phyloP scores from a whole-genome alignment of 352 stramenopile species.

The Globisporangium cylindrosporum region DNA sequence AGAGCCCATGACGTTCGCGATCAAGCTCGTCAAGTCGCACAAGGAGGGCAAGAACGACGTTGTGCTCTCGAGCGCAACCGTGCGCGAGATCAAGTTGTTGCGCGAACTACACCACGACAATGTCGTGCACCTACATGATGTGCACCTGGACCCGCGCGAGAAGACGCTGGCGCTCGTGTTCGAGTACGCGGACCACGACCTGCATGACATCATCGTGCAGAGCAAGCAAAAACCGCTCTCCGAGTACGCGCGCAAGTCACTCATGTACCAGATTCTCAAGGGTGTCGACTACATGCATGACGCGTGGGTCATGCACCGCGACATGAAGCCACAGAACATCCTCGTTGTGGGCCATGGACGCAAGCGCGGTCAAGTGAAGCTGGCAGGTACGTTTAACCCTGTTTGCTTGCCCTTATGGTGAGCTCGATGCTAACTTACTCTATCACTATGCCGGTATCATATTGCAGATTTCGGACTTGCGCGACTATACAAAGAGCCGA shows the following conservation, averaged over 20 bases:
- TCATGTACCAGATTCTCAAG: conserved; percentile 92
- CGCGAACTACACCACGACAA: conserved; percentile 87
- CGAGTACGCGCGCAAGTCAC: conserved; percentile 90
- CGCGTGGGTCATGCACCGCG: conserved; percentile 91
- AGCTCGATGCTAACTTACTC: neutral
- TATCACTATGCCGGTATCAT: neutral
- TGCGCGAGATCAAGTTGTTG: conserved; percentile 90
- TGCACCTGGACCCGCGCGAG: conserved; percentile 81
- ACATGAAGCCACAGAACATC: conserved; percentile 94
- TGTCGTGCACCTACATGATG: conserved; percentile 82
- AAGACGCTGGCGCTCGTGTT: conserved; percentile 87
- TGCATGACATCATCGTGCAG: conserved; percentile 88
- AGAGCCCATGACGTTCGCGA: conserved; percentile 81
- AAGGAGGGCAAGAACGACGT: conserved; percentile 90
- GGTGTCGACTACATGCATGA: conserved; percentile 93
- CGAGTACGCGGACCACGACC: conserved; percentile 88
- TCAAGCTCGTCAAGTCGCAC: conserved; percentile 89
- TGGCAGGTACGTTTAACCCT: conserved; percentile 34
- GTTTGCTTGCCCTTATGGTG: neutral
- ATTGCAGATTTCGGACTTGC: conserved; percentile 77
- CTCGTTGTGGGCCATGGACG: conserved; percentile 86
- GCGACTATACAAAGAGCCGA: conserved; percentile 87
- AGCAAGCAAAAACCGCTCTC: conserved; percentile 87
- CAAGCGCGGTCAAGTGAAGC: conserved; percentile 82
- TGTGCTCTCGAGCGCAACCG: conserved; percentile 81